Base-by-base conservation (phyloP, 371 early-diverging fungal genomes). In the Mortierella polycephala region DNA sequence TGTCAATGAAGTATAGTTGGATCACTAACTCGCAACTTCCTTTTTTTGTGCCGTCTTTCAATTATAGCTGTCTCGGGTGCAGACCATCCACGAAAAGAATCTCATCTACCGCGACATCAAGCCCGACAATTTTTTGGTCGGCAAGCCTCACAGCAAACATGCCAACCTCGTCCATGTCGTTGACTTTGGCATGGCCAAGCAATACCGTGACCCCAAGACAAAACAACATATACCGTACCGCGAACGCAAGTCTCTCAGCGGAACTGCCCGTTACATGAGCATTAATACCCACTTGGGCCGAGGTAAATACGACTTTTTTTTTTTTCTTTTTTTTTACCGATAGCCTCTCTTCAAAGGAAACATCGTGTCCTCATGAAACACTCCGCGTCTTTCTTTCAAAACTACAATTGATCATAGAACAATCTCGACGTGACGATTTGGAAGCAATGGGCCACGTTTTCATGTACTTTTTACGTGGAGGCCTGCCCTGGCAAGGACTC, bases 21-120 rank as follows among this genome's bases (percentile, higher is more conserved):
- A 30, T 10, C 20, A n/a, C 20, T 30, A 45, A 23, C 39, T 20
- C 13, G 6, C 54, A n/a, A 3, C 44, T 6, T 51, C n/a, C n/a
- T 20, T 18, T 18, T 46, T 16, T 5, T 46, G 11, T 11, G 46
- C 46, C 2, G 11, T 46, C 46, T 11, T 5, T 46, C 12, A 16
- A 18, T 41, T 57, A 18, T 60, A 94, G 94, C 85, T 99, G 44
- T 88, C 88, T 20, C 89, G 95, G 58, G 92, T 99, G 23, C 99
- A 99, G 86, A 89, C 91, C n/a, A 91, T 99, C 60, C 99, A 99
- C 83, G 96, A 98, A 72, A 92, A 93, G 83, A 96, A 96, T 79
- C 84, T 98, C 71, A 95, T 99, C 58, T 99, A 99, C 84, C 91
- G 99, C 62, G 99, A 99, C 83, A 99, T 99, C 75, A 99, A 99